Evolutionary conservation across 2,329 filamentous ascomycete genomes (phyloP).

Genomic region (Fusarium tricinctum): DNA sequence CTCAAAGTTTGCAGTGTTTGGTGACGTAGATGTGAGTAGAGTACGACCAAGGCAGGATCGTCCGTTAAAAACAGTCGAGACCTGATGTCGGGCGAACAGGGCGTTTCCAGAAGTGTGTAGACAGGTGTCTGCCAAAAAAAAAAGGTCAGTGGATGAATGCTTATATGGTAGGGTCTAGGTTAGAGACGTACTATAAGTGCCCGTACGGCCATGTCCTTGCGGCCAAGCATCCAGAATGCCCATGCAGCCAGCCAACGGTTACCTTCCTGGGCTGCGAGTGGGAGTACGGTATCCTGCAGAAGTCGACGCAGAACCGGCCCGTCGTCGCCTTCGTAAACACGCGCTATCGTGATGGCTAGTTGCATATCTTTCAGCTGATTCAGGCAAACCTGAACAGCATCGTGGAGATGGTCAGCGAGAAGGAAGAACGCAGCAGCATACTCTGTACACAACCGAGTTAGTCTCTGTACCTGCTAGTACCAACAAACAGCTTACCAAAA

Average conservation of each 20-base stretch:
- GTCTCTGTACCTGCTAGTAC: slow-evolving; percentile 7
- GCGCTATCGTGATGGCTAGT: slow-evolving; percentile 87
- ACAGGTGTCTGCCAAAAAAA: slow-evolving; percentile 75
- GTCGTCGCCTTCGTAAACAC: slow-evolving; percentile 89
- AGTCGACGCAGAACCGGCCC: slow-evolving; percentile 80
- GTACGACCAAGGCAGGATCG: slow-evolving; percentile 87
- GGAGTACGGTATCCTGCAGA: slow-evolving; percentile 83
- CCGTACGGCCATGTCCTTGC: slow-evolving; percentile 86
- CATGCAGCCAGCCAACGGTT: slow-evolving; percentile 96
- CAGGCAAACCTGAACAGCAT: slow-evolving; percentile 87
- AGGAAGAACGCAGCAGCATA: slow-evolving; percentile 98
- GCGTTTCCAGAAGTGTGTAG: slow-evolving; percentile 78
- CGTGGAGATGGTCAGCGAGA: slow-evolving; percentile 84
- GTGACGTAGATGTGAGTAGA: slow-evolving; percentile 88
- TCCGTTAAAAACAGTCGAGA: slow-evolving; percentile 88
- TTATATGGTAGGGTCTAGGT: background rate
- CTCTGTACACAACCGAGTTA: slow-evolving; percentile 68
- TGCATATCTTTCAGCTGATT: slow-evolving; percentile 91
- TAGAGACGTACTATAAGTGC: slow-evolving; percentile 78
- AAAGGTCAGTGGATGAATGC: slow-evolving; percentile 8
- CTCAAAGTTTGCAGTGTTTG: slow-evolving; percentile 85
- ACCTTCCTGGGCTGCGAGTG: slow-evolving; percentile 81
- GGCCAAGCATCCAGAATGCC: slow-evolving; percentile 92
- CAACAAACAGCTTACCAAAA: slow-evolving; percentile 73
- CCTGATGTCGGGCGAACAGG: slow-evolving; percentile 76